Base-by-base conservation (phyloP, 352 stramenopile genomes). In the Thalassiosira hispida region DNA sequence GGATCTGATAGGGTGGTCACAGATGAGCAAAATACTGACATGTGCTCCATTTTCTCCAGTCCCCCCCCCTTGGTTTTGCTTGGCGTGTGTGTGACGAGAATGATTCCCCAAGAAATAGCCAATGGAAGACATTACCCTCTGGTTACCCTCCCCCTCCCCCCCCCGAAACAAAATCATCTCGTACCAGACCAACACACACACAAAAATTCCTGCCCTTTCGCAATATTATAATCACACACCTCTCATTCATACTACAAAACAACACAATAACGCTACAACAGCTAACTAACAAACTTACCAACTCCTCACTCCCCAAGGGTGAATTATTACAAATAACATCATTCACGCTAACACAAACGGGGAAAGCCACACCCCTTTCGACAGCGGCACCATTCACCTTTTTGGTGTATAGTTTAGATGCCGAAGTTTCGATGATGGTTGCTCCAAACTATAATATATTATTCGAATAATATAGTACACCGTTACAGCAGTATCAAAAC, bases 351-450 rank as follows among this genome's bases (percentile, higher is more conserved):
- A 99, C 91, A 78, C 95, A 99, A 52, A 98, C 98, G 7, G 98
- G 98, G 90, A 99, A 99, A 9, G 98, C 97, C 67, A 99, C 93
- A 53, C 98, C 98, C 87, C 99, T 98, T 83, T 99, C 96, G 4
- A 99, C 91, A 4, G 46, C 8, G 1, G 9, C 18, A 18, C 46
- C 46, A 29, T 53, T 53, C 9, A 53, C 25, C 77, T 96, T 94
- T 64, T 94, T 94, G 35, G 73, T 91, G 76, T 93, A 99, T 57
- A 99, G 97, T 63, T 97, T 95, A 40, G 83, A 86, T 66, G 91
- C 91, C 53, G 91, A 81, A 12, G 91, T 73, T 55, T 90, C 81
- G 75, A 97, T 96, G 47, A 97, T 85, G 29, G 81, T 93, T 22
- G 89, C 88, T 70, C 91, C 88, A 79, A 94, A 94, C 65, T 81